A percentile compares a stretch with the other conserved stretches of the same genome.
Evolutionary conservation across 1,284 basidiomycete species (phyloP).

Genomic region (Mycocalia duriaeana): DNA sequence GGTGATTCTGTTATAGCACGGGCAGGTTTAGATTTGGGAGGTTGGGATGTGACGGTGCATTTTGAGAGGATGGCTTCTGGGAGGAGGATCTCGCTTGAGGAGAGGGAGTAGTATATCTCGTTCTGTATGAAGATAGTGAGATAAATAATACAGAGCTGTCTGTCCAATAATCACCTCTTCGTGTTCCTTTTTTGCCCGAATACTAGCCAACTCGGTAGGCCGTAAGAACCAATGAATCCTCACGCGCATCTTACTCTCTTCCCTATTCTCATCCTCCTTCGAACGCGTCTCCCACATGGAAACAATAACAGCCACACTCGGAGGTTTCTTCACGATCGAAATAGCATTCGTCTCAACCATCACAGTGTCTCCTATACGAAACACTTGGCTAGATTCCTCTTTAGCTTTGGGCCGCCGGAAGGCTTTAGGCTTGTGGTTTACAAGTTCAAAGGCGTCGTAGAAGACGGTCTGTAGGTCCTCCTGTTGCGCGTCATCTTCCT

Average conservation of each 20-base stretch:
- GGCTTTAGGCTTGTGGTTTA: slow-evolving; percentile 19
- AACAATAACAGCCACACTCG: slow-evolving; percentile 61
- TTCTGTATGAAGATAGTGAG: slow-evolving; percentile 39
- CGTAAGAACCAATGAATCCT: slow-evolving; percentile 70
- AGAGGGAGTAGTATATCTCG: slow-evolving; percentile 64
- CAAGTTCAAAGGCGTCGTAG: slow-evolving; percentile 34
- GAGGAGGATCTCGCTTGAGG: slow-evolving; percentile 39
- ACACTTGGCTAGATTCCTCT: slow-evolving; percentile 26
- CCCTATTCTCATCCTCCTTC: slow-evolving; percentile 12
- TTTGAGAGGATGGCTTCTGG: slow-evolving; percentile 50
- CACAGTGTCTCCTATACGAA: slow-evolving; percentile 59
- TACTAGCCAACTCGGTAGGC: slow-evolving; percentile 51
- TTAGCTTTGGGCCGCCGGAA: slow-evolving; percentile 18
- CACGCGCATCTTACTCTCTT: slow-evolving; percentile 49
- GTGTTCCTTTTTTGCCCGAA: slow-evolving; percentile 53
- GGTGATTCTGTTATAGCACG: too few relatives aligned
- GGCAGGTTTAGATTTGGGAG: too few relatives aligned
- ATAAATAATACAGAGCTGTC: too few relatives aligned
- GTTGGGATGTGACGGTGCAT: slow-evolving; percentile 35
- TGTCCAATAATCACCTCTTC: slow-evolving; percentile 52
- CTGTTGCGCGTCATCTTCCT: slow-evolving; percentile 18
- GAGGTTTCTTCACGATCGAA: slow-evolving; percentile 32
- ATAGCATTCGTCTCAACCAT: slow-evolving; percentile 48
- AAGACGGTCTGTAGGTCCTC: slow-evolving; percentile 32
- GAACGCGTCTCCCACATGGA: slow-evolving; percentile 58